Percentiles rank a stretch among this genome's conserved stretches.
phyloP scores from a whole-genome alignment of 129 eudicot genomes.

The Ambrosia trifida region DNA sequence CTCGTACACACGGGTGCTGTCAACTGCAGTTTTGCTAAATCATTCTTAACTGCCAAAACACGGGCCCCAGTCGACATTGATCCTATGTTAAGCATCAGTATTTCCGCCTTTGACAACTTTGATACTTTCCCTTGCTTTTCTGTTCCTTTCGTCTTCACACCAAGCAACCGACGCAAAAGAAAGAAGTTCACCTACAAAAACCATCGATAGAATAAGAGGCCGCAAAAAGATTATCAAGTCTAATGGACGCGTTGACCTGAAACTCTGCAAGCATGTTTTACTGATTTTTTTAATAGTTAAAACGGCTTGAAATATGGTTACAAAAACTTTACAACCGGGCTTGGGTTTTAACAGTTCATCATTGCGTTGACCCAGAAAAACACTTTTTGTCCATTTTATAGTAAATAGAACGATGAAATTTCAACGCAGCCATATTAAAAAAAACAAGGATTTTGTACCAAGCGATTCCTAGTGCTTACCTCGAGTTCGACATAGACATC shows the following conservation, averaged over 20 bases:
- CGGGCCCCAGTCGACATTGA: constrained; percentile 99
- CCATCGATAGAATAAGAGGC: background rate
- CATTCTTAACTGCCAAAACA: constrained; percentile 85
- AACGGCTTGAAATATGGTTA: too few relatives aligned
- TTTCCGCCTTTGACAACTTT: constrained; percentile 76
- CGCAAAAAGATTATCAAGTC: background rate
- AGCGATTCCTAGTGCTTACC: constrained; percentile 37
- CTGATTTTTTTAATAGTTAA: too few relatives aligned
- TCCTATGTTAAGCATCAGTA: constrained; percentile 92
- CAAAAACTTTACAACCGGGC: too few relatives aligned
- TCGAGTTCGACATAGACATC: constrained; percentile 93
- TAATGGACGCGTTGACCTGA: too few relatives aligned
- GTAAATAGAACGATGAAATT: background rate
- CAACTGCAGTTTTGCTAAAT: constrained; percentile 83
- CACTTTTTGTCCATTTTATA: too few relatives aligned
- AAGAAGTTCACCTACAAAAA: constrained; percentile 79
- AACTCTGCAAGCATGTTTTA: too few relatives aligned
- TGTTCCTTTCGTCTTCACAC: constrained; percentile 93
- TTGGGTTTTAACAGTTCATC: too few relatives aligned
- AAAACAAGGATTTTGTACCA: background rate
- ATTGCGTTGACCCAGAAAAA: too few relatives aligned
- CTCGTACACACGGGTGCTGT: constrained; percentile 98
- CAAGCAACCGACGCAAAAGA: constrained; percentile 77
- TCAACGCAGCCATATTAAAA: background rate
- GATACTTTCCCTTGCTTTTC: constrained; percentile 92